phyloP scores from a whole-genome alignment of 352 stramenopile genomes.

The Phytopythium chamaehyphon region DNA sequence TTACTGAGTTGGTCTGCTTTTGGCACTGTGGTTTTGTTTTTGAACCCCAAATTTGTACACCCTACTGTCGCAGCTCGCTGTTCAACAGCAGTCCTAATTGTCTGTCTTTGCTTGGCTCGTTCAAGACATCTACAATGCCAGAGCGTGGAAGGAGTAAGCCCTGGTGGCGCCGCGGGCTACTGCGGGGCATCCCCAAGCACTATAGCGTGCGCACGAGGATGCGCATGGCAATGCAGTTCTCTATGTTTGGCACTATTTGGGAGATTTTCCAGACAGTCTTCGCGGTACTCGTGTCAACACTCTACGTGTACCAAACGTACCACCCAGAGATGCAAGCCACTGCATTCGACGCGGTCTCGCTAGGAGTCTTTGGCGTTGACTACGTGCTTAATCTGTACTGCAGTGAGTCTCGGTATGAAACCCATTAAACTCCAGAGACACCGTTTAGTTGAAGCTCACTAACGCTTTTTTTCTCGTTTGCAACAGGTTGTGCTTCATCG shows the following conservation, averaged over 20 bases:
- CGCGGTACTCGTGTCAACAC: conserved; percentile 38
- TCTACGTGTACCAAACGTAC: conserved; percentile 60
- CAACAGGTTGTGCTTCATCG: conserved; percentile 26
- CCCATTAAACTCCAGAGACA: background rate
- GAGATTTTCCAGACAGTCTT: conserved; percentile 60
- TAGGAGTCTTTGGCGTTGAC: conserved; percentile 47
- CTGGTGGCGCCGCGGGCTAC: conserved; percentile 9
- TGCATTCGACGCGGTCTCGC: conserved; percentile 31
- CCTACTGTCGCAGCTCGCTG: too few relatives aligned
- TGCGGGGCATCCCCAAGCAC: conserved; percentile 49
- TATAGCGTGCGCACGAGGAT: conserved; percentile 44
- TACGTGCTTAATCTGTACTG: conserved; percentile 65
- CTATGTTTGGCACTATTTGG: conserved; percentile 37
- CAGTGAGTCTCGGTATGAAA: conserved; percentile 41
- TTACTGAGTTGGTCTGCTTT: too few relatives aligned
- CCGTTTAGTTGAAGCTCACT: background rate
- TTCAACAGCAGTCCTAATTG: too few relatives aligned
- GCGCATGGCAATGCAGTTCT: conserved; percentile 63
- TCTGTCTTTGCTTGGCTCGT: too few relatives aligned
- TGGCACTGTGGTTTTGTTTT: too few relatives aligned
- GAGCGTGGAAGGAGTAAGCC: background rate
- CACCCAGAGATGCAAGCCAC: conserved; percentile 12
- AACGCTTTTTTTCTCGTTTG: background rate
- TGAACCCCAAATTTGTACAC: too few relatives aligned
- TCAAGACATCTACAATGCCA: too few relatives aligned